A percentile compares a stretch with the other conserved stretches of the same genome.
These are phyloP conservation scores for Paramecium sonneborni DNA, from an alignment of 73 alveolate species.

Conservation along the genomic window DNA sequence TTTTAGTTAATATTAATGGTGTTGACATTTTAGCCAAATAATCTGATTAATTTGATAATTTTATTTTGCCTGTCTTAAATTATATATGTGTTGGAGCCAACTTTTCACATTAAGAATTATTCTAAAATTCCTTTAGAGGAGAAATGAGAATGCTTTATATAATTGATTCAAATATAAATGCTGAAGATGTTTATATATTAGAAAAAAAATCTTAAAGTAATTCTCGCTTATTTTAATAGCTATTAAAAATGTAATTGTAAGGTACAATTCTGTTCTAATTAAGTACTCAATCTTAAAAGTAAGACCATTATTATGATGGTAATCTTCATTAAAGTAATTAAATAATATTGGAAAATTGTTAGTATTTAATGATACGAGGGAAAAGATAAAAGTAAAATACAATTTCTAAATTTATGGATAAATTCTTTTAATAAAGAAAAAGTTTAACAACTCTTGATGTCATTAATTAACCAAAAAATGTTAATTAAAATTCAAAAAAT, in stretches of 20 bases:
- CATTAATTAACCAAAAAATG: neutral
- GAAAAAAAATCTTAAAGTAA: neutral
- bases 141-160: constrained; percentile 19
- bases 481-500: neutral
- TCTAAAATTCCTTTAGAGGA: neutral
- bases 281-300: neutral
- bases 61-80: neutral
- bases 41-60: neutral
- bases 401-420: neutral
- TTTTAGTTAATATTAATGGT: constrained; percentile 2
- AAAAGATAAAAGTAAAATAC: neutral
- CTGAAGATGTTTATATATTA: neutral
- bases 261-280: neutral
- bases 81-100: neutral
- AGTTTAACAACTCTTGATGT: neutral
- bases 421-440: neutral
- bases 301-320: neutral
- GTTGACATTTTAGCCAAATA: neutral
- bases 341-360: neutral
- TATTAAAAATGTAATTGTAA: neutral
- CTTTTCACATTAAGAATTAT: neutral
- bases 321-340: neutral
- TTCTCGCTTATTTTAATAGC: neutral
- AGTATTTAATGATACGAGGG: neutral
- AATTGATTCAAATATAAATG: neutral